phyloP scores from a whole-genome alignment of 768 basidiomycete species.

The Sistotremastrum niveocremeum region DNA sequence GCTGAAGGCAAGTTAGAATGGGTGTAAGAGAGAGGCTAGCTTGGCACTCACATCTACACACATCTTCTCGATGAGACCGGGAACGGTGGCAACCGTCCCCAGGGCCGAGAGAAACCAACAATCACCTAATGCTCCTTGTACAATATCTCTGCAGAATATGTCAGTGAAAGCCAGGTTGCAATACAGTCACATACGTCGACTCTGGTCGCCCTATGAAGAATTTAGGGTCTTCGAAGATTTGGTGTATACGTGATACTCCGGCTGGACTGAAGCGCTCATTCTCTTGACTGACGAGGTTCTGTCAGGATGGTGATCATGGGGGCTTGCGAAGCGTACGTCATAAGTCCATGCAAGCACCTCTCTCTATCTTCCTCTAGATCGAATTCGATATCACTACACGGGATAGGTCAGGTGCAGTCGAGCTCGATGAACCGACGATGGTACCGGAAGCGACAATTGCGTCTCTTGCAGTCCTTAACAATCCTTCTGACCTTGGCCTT shows the following conservation, averaged over 20 bases:
- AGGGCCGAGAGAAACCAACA: conserved; percentile 44
- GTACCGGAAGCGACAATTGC: conserved; percentile 40
- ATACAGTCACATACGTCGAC: conserved; percentile 24
- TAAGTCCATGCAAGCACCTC: conserved; percentile 28
- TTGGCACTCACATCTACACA: conserved; percentile 30
- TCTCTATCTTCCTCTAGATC: conserved; percentile 31
- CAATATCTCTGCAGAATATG: not conserved
- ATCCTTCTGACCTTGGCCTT: conserved; percentile 31
- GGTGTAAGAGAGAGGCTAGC: not conserved
- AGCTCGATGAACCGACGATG: conserved; percentile 7
- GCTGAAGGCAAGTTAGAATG: not conserved
- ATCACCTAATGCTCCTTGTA: conserved; percentile 23
- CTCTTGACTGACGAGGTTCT: not conserved
- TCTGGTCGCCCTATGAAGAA: conserved; percentile 35
- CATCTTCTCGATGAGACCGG: conserved; percentile 34
- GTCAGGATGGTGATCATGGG: not conserved
- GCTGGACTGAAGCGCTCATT: conserved; percentile 17
- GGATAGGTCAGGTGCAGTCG: not conserved
- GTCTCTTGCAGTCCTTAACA: conserved; percentile 28
- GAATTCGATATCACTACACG: conserved; percentile 41
- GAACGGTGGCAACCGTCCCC: conserved; percentile 31
- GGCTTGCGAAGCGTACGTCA: conserved; percentile 5
- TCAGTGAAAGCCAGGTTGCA: not conserved
- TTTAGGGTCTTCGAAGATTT: conserved; percentile 37
- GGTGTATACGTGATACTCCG: conserved; percentile 32